Conservation (phyloP, 2,329 filamentous ascomycete species). For the Phyllosticta citriasiana region DNA sequence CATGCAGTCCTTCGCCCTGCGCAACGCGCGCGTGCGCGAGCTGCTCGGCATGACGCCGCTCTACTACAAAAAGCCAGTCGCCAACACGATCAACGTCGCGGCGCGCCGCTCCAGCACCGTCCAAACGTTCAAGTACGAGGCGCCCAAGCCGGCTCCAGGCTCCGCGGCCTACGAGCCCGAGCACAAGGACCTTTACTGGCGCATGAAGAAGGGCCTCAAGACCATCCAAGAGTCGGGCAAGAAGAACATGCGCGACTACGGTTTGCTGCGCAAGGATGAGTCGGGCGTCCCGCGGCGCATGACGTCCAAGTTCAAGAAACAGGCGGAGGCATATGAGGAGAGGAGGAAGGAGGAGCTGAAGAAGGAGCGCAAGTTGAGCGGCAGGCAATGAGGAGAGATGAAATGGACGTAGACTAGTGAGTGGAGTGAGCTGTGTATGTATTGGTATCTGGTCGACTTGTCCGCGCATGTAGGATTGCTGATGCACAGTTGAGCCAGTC, state of each 20-base stretch:
- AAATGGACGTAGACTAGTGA: not conserved
- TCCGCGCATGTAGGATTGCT: too few species aligned
- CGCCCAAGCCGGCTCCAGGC: slow-evolving; percentile 1
- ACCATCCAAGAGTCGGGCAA: slow-evolving; percentile 6
- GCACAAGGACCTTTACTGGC: not conserved
- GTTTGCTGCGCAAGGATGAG: not conserved
- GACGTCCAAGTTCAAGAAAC: slow-evolving; percentile 3
- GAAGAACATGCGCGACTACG: slow-evolving; percentile 2
- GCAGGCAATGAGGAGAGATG: not conserved
- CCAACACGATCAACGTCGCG: not conserved
- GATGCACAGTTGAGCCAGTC: too few species aligned
- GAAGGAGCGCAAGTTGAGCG: not conserved
- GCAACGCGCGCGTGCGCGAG: slow-evolving; percentile 25
- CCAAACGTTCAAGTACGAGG: slow-evolving; percentile 4
- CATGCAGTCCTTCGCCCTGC: slow-evolving; percentile 29
- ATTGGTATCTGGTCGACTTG: too few species aligned
- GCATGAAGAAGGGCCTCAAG: not conserved
- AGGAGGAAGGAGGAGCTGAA: not conserved
- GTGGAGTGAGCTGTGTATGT: too few species aligned
- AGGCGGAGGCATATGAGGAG: slow-evolving; percentile 10
- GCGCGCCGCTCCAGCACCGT: not conserved
- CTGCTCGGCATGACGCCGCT: slow-evolving; percentile 30
- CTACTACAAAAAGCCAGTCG: not conserved
- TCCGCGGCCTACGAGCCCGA: not conserved
- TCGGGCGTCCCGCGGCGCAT: not conserved